These are phyloP conservation scores for Fomitopsis palustris DNA, from an alignment of 1,284 basidiomycete species.

Conservation along the genomic window DNA sequence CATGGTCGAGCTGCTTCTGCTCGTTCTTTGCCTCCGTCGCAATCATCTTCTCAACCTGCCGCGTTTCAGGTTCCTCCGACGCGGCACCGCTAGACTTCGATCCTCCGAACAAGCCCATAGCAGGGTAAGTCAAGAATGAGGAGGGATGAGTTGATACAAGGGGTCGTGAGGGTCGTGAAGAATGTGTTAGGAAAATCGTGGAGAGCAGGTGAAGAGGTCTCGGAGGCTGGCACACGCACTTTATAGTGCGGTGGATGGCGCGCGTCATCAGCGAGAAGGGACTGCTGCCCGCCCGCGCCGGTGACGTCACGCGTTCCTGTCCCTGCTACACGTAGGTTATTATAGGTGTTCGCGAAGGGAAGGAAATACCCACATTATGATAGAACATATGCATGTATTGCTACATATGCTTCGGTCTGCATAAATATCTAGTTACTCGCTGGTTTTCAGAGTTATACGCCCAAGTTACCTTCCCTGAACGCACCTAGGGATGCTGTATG, in stretches of 20 bases:
- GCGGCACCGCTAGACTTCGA: conserved; percentile 15
- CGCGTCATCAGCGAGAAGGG: background rate
- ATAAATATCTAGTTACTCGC: too few relatives aligned
- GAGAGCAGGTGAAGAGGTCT: background rate
- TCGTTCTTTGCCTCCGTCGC: conserved; percentile 44
- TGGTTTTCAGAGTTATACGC: too few relatives aligned
- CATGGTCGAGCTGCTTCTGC: conserved; percentile 40
- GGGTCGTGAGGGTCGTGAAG: background rate
- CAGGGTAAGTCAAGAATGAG: too few relatives aligned
- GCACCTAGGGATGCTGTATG: too few relatives aligned
- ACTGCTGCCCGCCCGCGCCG: background rate
- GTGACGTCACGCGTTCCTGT: conserved; percentile 2
- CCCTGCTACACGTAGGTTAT: background rate
- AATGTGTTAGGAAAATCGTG: background rate
- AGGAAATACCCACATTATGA: too few relatives aligned
- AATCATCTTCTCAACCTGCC: conserved; percentile 45
- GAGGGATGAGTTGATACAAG: background rate
- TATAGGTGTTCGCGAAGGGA: too few relatives aligned
- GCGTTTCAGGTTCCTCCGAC: conserved; percentile 27
- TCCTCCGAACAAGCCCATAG: conserved; percentile 23
- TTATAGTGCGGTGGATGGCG: background rate
- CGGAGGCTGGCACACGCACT: background rate
- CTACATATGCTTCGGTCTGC: too few relatives aligned
- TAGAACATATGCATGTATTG: too few relatives aligned
- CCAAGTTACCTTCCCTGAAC: too few relatives aligned